These are phyloP conservation scores for Debaryomyces subglobosus DNA, from an alignment of 1,139 yeast genomes.

Conservation along the genomic window DNA sequence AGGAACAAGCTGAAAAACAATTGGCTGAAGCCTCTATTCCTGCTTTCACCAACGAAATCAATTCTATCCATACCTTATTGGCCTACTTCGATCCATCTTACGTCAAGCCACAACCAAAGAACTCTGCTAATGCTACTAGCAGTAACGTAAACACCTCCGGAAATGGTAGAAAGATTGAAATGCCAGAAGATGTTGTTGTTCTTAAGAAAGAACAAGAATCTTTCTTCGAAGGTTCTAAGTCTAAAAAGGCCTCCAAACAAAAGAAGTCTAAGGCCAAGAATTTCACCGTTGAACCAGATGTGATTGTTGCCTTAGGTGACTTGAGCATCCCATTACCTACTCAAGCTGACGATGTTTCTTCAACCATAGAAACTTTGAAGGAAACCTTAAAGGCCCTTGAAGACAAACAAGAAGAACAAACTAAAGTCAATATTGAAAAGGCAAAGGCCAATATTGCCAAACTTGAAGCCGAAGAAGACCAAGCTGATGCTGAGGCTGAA, in stretches of 20 bases:
- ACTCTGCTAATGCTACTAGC: constrained; percentile 23
- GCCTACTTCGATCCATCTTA: constrained; percentile 77
- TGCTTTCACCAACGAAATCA: constrained; percentile 79
- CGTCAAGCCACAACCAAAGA: constrained; percentile 57
- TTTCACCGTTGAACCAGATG: constrained; percentile 78
- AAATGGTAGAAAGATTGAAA: constrained; percentile 51
- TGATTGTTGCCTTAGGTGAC: constrained; percentile 76
- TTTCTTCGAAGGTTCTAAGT: constrained; percentile 56
- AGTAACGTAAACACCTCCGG: constrained; percentile 24
- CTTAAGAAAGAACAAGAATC: constrained; percentile 68
- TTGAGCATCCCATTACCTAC: constrained; percentile 82
- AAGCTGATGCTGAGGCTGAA: constrained; percentile 25
- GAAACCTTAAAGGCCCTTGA: constrained; percentile 71
- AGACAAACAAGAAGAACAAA: constrained; percentile 79
- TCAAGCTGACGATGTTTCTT: constrained; percentile 70
- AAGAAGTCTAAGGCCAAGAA: constrained; percentile 46
- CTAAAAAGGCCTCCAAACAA: constrained; percentile 44
- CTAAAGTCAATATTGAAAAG: constrained; percentile 70
- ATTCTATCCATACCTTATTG: constrained; percentile 71
- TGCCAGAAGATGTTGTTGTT: constrained; percentile 67
- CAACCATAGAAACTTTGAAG: constrained; percentile 69
- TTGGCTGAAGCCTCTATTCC: constrained; percentile 76
- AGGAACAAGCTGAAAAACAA: constrained; percentile 67
- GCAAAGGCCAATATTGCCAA: constrained; percentile 79
- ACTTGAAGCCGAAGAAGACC: constrained; percentile 49